Conservation (phyloP, 352 stramenopile genomes). For the Globisporangium orthogonon region DNA sequence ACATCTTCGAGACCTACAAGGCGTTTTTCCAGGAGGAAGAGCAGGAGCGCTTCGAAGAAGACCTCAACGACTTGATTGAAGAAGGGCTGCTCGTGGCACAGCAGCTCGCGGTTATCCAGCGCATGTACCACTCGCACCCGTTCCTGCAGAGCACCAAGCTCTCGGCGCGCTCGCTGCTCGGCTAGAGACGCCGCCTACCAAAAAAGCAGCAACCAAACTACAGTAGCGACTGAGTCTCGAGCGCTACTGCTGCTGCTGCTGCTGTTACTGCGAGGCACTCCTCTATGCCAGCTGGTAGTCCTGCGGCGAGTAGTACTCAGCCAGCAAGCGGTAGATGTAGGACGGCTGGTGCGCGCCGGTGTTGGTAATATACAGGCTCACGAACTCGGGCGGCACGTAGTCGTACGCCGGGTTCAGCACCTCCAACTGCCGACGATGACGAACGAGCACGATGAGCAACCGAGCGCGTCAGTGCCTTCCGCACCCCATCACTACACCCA, state of each 20-base stretch:
- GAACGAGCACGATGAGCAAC: neutral
- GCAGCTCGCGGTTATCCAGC: constrained; percentile 81
- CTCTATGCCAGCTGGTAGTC: constrained; percentile 87
- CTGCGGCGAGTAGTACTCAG: constrained; percentile 97
- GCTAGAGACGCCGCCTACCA: constrained; percentile 1
- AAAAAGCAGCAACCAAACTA: too few species aligned
- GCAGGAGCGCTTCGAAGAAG: constrained; percentile 78
- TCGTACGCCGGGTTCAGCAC: constrained; percentile 97
- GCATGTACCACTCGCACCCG: constrained; percentile 83
- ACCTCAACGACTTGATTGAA: constrained; percentile 74
- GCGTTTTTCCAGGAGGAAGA: constrained; percentile 71
- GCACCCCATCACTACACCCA: neutral
- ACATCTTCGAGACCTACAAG: constrained; percentile 69
- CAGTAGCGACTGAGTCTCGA: too few species aligned
- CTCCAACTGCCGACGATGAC: constrained; percentile 65
- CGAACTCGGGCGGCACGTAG: constrained; percentile 95
- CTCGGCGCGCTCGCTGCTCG: constrained; percentile 36
- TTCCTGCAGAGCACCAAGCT: constrained; percentile 63
- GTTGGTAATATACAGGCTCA: constrained; percentile 98
- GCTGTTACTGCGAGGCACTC: too few species aligned
- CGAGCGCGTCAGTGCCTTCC: too few species aligned
- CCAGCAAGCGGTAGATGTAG: constrained; percentile 98
- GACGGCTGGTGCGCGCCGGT: constrained; percentile 96
- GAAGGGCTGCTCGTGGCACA: constrained; percentile 71
- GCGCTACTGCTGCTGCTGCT: too few species aligned